Evolutionary conservation across 495 filamentous ascomycete genomes (phyloP), one percentile per base, ranked within the genome.

Genomic region (Parmelia sp.): DNA sequence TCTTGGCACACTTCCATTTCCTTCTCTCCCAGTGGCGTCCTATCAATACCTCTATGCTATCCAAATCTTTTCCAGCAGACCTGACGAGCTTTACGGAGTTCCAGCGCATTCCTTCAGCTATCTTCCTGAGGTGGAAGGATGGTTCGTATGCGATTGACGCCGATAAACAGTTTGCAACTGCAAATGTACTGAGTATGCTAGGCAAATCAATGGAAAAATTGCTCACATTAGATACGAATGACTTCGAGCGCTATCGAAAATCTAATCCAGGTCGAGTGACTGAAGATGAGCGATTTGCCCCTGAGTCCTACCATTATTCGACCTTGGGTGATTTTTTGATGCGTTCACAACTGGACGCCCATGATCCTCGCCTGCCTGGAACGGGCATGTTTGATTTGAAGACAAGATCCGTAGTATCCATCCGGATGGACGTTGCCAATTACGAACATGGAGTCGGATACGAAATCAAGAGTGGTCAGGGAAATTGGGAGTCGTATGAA

Each of bases 351-450:
- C 79, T 99, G 29, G 94, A 99, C 72, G 95, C 95, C 4, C 79
- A 95, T 69, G 93, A 99, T 71, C 78, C 87, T 3, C 82, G 92
- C 11, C 73, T 99, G 14, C 94, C 93, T 0, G 95, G 94, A 7
- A 89, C 89, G 6, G 94, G 94, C 51, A 93, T 96, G 85, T 99
- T 97, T 71, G 94, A 99, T 72, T 77, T 99, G 58, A 99, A 99
- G 76, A 97, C 94, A 2, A 83, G 94, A 65, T 94, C 94, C 1
- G 94, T 96, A 7, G 79, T 95, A 10, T 85, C 90, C 0, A 89
- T 97, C 61, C 91, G 94, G 14, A 95, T 96, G 90, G 86, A 95
- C 65, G 76, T 86, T 0, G 66, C 73, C 6, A 84, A 89, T 37
- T 89, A 85, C 71, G 81, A 92, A 60, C 75, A 86, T n/a, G 90